Percentiles rank a stretch among this genome's conserved stretches.
Conservation (phyloP, 2,329 filamentous ascomycete genomes). For the Talaromyces sp. region DNA sequence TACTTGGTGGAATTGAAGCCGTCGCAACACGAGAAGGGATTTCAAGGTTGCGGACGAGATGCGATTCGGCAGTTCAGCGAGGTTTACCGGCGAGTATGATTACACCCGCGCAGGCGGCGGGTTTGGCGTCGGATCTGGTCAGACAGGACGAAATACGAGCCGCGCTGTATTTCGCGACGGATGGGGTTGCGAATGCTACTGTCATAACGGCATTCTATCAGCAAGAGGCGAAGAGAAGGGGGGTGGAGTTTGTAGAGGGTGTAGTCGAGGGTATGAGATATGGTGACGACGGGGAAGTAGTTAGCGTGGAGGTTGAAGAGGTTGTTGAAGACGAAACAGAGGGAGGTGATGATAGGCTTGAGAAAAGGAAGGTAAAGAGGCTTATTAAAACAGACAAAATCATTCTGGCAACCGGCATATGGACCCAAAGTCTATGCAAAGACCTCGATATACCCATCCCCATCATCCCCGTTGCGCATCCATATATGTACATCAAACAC, state of each 20-base stretch:
- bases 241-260: constrained; percentile 25
- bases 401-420: constrained; percentile 31
- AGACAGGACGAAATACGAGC: constrained; percentile 21
- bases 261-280: background rate
- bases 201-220: constrained; percentile 27
- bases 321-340: constrained; percentile 18
- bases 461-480: constrained; percentile 34
- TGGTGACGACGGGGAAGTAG: constrained; percentile 20
- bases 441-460: constrained; percentile 28
- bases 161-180: constrained; percentile 27
- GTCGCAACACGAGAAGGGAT: constrained; percentile 24
- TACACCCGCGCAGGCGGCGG: constrained; percentile 22
- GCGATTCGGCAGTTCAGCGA: background rate
- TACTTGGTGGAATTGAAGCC: constrained; percentile 28
- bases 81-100: constrained; percentile 28
- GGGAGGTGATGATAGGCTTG: background rate
- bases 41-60: constrained; percentile 7
- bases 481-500: constrained; percentile 32
- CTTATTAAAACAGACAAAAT: background rate
- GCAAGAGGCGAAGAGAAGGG: constrained; percentile 22
- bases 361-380: background rate
- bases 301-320: constrained; percentile 21
- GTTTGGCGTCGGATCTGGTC: constrained; percentile 29
- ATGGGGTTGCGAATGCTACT: constrained; percentile 28
- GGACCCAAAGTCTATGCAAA: constrained; percentile 26